Evolutionary conservation across 352 stramenopile genomes (phyloP).

Genomic region (Phytophthora cryptogea): DNA sequence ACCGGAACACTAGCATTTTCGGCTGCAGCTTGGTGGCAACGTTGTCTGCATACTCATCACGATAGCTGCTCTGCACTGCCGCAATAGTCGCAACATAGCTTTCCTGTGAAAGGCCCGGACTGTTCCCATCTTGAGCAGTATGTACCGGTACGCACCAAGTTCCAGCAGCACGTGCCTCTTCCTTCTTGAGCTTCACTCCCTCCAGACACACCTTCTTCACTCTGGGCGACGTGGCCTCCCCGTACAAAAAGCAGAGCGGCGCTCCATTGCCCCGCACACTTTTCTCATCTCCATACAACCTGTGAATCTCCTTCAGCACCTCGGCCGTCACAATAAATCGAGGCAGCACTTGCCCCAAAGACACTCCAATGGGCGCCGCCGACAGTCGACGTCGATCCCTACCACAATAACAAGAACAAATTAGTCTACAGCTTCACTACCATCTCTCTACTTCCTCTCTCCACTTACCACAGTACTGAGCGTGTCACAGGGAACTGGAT

Average conservation of each 20-base stretch:
- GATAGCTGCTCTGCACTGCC: conserved; percentile 34
- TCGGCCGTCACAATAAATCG: conserved; percentile 45
- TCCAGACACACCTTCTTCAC: conserved; percentile 32
- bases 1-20: conserved; percentile 43
- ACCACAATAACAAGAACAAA: neutral
- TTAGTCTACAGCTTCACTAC: conserved; percentile 1
- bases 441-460: neutral
- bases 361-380: conserved; percentile 40
- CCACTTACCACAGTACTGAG: conserved; percentile 60
- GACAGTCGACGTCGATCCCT: conserved; percentile 71
- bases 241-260: conserved; percentile 50
- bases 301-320: conserved; percentile 59
- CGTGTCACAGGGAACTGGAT: conserved; percentile 74
- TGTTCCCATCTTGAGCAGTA: conserved; percentile 12
- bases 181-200: conserved; percentile 35
- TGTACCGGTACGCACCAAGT: conserved; percentile 47
- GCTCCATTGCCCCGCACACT: conserved; percentile 4
- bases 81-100: conserved; percentile 40
- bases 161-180: conserved; percentile 21
- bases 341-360: conserved; percentile 51
- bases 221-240: conserved; percentile 21
- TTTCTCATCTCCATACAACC: conserved; percentile 27
- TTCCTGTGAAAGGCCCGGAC: conserved; percentile 24
- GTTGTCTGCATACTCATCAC: conserved; percentile 42
- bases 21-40: conserved; percentile 43